A percentile compares a stretch with the other conserved stretches of the same genome.
These are phyloP conservation scores for Aegilops sharonensis DNA, from an alignment of 176 grass and related monocot genomes.

Conservation along the genomic window DNA sequence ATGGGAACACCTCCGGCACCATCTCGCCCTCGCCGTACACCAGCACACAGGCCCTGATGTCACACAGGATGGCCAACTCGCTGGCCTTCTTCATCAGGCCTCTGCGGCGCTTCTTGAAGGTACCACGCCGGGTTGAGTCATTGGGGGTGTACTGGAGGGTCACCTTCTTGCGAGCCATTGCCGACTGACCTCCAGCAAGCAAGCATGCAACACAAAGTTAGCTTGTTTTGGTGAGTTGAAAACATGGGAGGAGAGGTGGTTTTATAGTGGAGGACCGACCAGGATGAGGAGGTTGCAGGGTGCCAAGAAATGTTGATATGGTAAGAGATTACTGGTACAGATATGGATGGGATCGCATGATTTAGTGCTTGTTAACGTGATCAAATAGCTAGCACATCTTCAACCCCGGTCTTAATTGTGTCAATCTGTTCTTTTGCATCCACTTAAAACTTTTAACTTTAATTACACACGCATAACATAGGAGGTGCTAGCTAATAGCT, in stretches of 20 bases:
- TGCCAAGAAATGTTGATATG: not conserved
- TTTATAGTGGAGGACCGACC: not conserved
- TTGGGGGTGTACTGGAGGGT: conserved; percentile 35
- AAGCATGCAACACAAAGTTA: not conserved
- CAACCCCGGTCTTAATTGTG: not conserved
- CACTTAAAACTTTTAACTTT: not conserved
- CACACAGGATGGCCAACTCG: conserved; percentile 35
- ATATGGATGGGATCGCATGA: not conserved
- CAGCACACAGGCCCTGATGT: conserved; percentile 10
- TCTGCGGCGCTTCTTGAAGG: conserved; percentile 27
- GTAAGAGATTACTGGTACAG: not conserved
- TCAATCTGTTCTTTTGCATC: not conserved
- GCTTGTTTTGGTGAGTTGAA: not conserved
- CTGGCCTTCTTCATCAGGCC: conserved; percentile 42
- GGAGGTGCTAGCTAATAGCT: not conserved
- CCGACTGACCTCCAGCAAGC: not conserved
- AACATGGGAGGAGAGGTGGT: not conserved
- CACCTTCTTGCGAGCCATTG: conserved; percentile 44
- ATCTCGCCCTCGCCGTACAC: conserved; percentile 28
- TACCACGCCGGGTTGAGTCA: not conserved
- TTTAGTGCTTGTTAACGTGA: not conserved
- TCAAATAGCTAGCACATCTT: not conserved
- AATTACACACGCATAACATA: not conserved
- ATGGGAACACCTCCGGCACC: conserved; percentile 33
- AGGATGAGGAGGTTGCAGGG: not conserved